phyloP scores from a whole-genome alignment of 768 basidiomycete genomes.

The Lactarius akahatsu region DNA sequence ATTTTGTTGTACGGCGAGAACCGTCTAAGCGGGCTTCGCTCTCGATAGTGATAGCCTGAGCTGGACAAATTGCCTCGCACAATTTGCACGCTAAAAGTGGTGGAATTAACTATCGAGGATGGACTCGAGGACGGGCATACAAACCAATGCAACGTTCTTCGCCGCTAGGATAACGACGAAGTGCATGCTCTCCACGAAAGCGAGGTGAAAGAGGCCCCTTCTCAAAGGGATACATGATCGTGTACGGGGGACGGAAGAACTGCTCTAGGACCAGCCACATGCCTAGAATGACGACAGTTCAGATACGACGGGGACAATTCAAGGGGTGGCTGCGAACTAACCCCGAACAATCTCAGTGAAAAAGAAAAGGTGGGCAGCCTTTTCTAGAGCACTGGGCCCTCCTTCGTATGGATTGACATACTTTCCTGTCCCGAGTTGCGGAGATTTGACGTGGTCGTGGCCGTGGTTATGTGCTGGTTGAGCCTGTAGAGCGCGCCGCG shows the following conservation, averaged over 20 bases:
- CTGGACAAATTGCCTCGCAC: constrained; percentile 98
- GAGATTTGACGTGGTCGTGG: constrained; percentile 36
- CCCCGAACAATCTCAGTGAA: constrained; percentile 98
- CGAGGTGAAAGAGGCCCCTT: constrained; percentile 97
- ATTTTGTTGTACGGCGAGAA: constrained; percentile 95
- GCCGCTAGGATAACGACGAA: constrained; percentile 94
- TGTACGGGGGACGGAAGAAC: constrained; percentile 94
- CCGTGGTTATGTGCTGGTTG: constrained; percentile 29
- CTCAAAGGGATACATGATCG: constrained; percentile 98
- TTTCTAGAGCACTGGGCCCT: constrained; percentile 91
- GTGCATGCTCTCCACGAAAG: constrained; percentile 97
- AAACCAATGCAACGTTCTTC: constrained; percentile 98
- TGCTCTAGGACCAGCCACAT: constrained; percentile 97
- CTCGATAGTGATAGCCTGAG: constrained; percentile 99
- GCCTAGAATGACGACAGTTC: constrained; percentile 47
- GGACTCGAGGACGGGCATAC: constrained; percentile 35
- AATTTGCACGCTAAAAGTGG: constrained; percentile 85
- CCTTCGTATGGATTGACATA: constrained; percentile 67
- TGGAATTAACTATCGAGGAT: constrained; percentile 4
- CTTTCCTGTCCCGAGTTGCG: constrained; percentile 39
- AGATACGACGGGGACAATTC: constrained; percentile 27
- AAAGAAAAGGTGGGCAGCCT: constrained; percentile 95
- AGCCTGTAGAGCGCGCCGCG: constrained; percentile 30
- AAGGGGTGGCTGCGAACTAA: constrained; percentile 39
- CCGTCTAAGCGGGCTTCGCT: constrained; percentile 95